These are phyloP conservation scores for Apiotrichum akiyoshidainum DNA, from an alignment of 1,284 basidiomycete genomes.

Conservation along the genomic window DNA sequence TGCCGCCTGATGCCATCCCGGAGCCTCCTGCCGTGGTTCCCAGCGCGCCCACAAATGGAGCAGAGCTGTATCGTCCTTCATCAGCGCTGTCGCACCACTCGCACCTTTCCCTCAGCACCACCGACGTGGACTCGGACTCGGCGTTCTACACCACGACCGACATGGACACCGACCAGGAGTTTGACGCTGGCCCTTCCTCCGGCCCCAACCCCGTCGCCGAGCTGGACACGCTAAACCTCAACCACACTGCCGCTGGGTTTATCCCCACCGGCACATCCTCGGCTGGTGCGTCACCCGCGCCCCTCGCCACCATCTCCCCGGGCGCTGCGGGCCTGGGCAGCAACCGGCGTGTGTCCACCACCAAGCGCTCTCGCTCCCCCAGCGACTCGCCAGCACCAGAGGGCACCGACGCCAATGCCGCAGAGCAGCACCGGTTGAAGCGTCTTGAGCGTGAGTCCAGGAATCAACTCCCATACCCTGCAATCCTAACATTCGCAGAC, in stretches of 20 bases:
- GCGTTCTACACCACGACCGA: constrained; percentile 15
- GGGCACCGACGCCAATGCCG: constrained; percentile 2
- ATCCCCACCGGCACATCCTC: background rate
- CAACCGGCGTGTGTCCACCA: constrained; percentile 1
- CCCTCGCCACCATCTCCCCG: constrained; percentile 13
- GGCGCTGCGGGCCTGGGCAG: constrained; percentile 8
- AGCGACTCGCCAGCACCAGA: background rate
- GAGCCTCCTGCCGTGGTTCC: background rate
- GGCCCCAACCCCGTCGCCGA: constrained; percentile 8
- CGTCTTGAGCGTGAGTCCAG: constrained; percentile 18
- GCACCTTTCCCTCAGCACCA: constrained; percentile 1
- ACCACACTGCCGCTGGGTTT: background rate
- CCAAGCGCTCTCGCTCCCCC: background rate
- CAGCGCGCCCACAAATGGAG: background rate
- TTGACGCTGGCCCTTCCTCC: constrained; percentile 9
- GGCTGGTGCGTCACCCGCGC: background rate
- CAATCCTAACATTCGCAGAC: constrained; percentile 12
- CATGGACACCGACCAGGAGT: constrained; percentile 9
- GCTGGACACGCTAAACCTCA: constrained; percentile 14
- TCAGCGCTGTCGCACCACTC: constrained; percentile 7
- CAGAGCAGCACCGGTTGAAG: constrained; percentile 13
- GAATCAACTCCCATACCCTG: background rate
- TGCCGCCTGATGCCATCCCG: background rate
- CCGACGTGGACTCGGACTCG: constrained; percentile 17
- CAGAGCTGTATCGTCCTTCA: constrained; percentile 9